Evolutionary conservation across 2,329 filamentous ascomycete genomes (phyloP).

Genomic region (Nothopassalora personata): DNA sequence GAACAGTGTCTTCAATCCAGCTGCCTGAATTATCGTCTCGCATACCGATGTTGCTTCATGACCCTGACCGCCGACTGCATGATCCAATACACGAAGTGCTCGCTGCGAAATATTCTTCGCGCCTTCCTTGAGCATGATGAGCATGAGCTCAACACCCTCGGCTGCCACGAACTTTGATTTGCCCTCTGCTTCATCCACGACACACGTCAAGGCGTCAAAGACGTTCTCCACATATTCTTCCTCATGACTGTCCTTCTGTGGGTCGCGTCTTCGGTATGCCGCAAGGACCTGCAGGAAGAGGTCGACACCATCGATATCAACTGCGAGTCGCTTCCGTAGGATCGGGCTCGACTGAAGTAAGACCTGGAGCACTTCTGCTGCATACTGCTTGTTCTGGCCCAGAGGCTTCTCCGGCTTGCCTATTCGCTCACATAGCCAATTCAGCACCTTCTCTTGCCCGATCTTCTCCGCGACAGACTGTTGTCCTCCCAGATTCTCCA

Average conservation of each 20-base stretch:
- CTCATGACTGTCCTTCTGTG: constrained; percentile 77
- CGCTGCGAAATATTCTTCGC: constrained; percentile 73
- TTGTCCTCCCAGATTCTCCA: constrained; percentile 81
- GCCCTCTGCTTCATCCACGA: constrained; percentile 68
- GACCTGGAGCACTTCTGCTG: constrained; percentile 86
- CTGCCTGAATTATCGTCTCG: constrained; percentile 70
- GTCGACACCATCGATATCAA: constrained; percentile 63
- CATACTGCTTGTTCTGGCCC: constrained; percentile 90
- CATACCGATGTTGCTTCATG: constrained; percentile 55
- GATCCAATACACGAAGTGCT: constrained; percentile 76
- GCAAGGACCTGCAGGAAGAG: constrained; percentile 75
- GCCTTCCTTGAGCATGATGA: constrained; percentile 87
- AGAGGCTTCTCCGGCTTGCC: constrained; percentile 63
- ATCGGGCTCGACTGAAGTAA: constrained; percentile 68
- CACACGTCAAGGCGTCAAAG: constrained; percentile 78
- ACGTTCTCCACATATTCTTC: constrained; percentile 94
- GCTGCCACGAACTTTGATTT: constrained; percentile 80
- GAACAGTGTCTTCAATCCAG: constrained; percentile 79
- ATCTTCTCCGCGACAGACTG: constrained; percentile 64
- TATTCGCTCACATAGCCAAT: constrained; percentile 73
- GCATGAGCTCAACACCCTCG: constrained; percentile 83
- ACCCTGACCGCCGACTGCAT: constrained; percentile 60
- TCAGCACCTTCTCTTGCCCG: constrained; percentile 63
- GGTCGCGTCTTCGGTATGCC: constrained; percentile 79
- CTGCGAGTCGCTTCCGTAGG: constrained; percentile 59